Evolutionary conservation across 352 stramenopile species (phyloP).

Genomic region (Elongisporangium undulatum): DNA sequence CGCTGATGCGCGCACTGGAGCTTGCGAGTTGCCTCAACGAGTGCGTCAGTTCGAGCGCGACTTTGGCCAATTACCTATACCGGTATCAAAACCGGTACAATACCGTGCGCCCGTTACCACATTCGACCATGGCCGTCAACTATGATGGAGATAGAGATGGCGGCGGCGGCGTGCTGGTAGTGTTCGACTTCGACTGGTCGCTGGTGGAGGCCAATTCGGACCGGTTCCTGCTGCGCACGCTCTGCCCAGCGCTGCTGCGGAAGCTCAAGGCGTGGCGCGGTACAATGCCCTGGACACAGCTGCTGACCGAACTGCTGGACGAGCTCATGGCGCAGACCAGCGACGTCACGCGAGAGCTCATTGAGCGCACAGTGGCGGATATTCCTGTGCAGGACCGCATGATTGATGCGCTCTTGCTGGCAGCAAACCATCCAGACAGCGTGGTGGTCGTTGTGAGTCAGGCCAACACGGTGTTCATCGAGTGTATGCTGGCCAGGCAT

Average conservation of each 20-base stretch:
- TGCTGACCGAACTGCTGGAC: slow-evolving; percentile 64
- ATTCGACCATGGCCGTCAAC: too few relatives aligned
- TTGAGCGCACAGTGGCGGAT: slow-evolving; percentile 35
- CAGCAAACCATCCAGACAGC: slow-evolving; percentile 26
- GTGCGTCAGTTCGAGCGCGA: too few relatives aligned
- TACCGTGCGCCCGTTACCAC: too few relatives aligned
- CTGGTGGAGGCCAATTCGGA: slow-evolving; percentile 86
- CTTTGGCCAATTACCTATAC: too few relatives aligned
- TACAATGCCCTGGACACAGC: slow-evolving; percentile 39
- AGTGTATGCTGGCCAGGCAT: slow-evolving; percentile 57
- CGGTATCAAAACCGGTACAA: too few relatives aligned
- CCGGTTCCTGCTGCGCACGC: slow-evolving; percentile 63
- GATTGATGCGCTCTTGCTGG: slow-evolving; percentile 61
- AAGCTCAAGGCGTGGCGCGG: slow-evolving; percentile 21
- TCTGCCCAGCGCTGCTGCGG: slow-evolving; percentile 54
- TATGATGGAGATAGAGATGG: too few relatives aligned
- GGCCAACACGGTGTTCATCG: slow-evolving; percentile 77
- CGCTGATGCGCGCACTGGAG: neutral
- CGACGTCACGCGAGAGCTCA: slow-evolving; percentile 24
- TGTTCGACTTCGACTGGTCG: slow-evolving; percentile 86
- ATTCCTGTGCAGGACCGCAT: slow-evolving; percentile 64
- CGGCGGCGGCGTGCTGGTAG: slow-evolving; percentile 32
- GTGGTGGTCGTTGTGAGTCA: slow-evolving; percentile 72
- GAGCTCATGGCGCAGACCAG: slow-evolving; percentile 35
- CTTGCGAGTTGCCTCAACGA: neutral